Percentiles rank a stretch among this genome's conserved stretches.
Evolutionary conservation across 768 basidiomycete species (phyloP).

Genomic region (Cystoderma amianthinum): DNA sequence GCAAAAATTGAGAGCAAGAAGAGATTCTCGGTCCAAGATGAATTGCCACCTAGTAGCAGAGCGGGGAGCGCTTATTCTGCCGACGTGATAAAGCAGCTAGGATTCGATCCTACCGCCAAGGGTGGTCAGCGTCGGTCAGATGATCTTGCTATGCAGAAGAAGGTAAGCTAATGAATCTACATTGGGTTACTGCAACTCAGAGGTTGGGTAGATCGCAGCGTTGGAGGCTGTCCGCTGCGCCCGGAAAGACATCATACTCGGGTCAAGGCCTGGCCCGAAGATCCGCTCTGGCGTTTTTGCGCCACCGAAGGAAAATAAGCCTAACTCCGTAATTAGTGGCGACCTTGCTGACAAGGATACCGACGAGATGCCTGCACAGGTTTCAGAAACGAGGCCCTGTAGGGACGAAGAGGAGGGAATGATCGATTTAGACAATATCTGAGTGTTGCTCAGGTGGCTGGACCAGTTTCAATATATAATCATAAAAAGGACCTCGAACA

Average conservation of each 20-base stretch:
- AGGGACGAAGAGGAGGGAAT: constrained; percentile 20
- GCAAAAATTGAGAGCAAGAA: constrained; percentile 10
- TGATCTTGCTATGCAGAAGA: constrained; percentile 39
- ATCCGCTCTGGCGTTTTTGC: constrained; percentile 54
- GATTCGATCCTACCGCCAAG: constrained; percentile 72
- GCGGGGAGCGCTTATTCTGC: constrained; percentile 48
- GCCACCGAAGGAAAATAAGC: constrained; percentile 1
- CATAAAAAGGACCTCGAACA: background rate
- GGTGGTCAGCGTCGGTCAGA: constrained; percentile 35
- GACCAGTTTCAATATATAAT: background rate
- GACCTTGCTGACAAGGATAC: constrained; percentile 19
- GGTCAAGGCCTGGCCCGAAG: constrained; percentile 55
- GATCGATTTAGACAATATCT: constrained; percentile 40
- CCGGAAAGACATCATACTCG: constrained; percentile 50
- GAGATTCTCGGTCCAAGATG: constrained; percentile 4
- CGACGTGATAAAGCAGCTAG: constrained; percentile 59
- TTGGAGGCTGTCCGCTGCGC: constrained; percentile 45
- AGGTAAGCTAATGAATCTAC: constrained; percentile 39
- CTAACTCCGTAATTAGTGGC: background rate
- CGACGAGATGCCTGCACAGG: constrained; percentile 14
- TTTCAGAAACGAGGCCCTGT: constrained; percentile 2
- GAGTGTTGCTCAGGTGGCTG: constrained; percentile 4
- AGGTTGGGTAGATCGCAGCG: constrained; percentile 39
- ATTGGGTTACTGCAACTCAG: constrained; percentile 1
- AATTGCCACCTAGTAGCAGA: background rate